Percentiles rank a stretch among this genome's conserved stretches.
Conservation (phyloP, 164 flowering plant genomes). For the Houttuynia cordata region DNA sequence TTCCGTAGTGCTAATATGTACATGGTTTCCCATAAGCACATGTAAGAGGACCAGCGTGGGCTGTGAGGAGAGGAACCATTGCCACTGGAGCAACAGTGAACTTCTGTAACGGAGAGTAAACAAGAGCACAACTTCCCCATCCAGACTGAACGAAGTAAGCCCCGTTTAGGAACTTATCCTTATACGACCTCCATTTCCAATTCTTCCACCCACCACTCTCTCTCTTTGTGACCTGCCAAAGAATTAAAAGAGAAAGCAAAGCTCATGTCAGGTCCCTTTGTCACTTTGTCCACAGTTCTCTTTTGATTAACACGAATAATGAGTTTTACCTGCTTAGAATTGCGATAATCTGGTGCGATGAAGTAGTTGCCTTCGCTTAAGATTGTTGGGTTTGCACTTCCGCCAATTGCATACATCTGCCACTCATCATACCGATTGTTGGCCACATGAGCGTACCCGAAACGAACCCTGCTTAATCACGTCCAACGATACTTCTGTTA, state of each 20-base stretch:
- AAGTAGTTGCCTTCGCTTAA: constrained; percentile 43
- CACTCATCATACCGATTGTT: constrained; percentile 36
- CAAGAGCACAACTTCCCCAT: constrained; percentile 43
- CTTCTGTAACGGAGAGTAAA: constrained; percentile 27
- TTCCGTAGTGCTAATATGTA: background rate
- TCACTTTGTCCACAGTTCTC: too few relatives aligned
- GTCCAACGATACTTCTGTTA: background rate
- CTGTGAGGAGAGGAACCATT: constrained; percentile 43
- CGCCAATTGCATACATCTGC: constrained; percentile 51
- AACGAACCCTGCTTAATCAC: constrained; percentile 20
- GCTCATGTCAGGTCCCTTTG: too few relatives aligned
- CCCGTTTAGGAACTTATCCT: constrained; percentile 52
- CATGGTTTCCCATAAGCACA: constrained; percentile 35
- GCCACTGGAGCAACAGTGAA: constrained; percentile 36
- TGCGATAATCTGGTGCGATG: constrained; percentile 23
- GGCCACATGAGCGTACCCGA: constrained; percentile 37
- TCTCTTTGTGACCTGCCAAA: constrained; percentile 54
- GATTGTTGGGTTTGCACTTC: constrained; percentile 42
- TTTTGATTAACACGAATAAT: too few relatives aligned
- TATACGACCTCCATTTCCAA: constrained; percentile 72
- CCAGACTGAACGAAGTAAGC: constrained; percentile 77
- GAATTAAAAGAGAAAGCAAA: too few relatives aligned
- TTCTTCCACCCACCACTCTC: constrained; percentile 40
- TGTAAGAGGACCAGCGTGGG: constrained; percentile 43
- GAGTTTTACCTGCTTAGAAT: constrained; percentile 38